These are phyloP conservation scores for Lasiosphaeriaceae sp. DNA, from an alignment of 495 filamentous ascomycete species.

Conservation along the genomic window DNA sequence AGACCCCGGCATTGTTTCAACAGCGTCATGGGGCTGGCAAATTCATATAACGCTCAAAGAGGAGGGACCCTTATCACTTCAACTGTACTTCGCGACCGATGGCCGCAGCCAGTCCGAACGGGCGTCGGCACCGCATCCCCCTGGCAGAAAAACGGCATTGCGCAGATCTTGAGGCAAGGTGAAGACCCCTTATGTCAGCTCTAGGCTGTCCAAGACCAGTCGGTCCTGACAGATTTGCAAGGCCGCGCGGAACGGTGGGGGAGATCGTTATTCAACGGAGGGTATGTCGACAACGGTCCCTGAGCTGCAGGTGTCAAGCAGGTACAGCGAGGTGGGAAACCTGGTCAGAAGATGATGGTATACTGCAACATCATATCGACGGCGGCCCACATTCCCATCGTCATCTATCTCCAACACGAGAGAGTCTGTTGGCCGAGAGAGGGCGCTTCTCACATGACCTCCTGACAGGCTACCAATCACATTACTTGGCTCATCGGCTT, in stretches of 20 bases:
- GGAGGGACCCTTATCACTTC: background rate
- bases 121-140: background rate
- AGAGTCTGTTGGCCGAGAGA: slow-evolving; percentile 6
- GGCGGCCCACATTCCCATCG: slow-evolving; percentile 8
- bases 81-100: background rate
- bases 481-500: slow-evolving; percentile 1
- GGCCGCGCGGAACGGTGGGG: slow-evolving; percentile 10
- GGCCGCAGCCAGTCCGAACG: background rate
- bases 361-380: slow-evolving; percentile 19
- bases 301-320: slow-evolving; percentile 26
- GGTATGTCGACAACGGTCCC: slow-evolving; percentile 11
- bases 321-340: slow-evolving; percentile 25
- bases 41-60: background rate
- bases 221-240: background rate
- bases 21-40: slow-evolving; percentile 3
- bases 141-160: background rate
- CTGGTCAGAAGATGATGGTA: slow-evolving; percentile 23
- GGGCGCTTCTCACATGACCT: slow-evolving; percentile 20
- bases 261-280: slow-evolving; percentile 12
- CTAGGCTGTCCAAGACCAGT: background rate
- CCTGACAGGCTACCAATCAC: slow-evolving; percentile 10
- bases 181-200: background rate
- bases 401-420: slow-evolving; percentile 32
- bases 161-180: background rate
- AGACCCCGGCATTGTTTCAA: slow-evolving; percentile 25